Conservation (phyloP, 208 protist genomes). For the Trypanosoma platydactyli region DNA sequence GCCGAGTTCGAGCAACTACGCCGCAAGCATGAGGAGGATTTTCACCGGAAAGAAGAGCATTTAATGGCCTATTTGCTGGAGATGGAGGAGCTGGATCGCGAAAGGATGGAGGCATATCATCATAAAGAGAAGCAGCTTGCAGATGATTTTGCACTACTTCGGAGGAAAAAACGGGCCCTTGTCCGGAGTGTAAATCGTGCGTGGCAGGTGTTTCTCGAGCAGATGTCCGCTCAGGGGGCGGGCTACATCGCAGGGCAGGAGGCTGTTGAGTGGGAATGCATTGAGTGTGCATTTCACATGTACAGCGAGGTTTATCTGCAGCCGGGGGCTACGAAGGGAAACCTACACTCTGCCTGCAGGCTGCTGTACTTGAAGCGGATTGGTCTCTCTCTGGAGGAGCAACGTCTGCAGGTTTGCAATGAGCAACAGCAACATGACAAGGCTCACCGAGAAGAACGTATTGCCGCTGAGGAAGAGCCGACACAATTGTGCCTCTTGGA, state of each 20-base stretch:
- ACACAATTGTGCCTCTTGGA: constrained; percentile 55
- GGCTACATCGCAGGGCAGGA: constrained; percentile 33
- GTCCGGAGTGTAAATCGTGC: constrained; percentile 26
- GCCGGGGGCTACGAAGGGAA: constrained; percentile 8
- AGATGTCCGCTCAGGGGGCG: constrained; percentile 34
- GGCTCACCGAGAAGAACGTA: constrained; percentile 3
- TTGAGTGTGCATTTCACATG: constrained; percentile 26
- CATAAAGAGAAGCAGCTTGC: constrained; percentile 39
- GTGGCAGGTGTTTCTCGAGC: constrained; percentile 35
- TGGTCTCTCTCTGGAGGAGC: constrained; percentile 22
- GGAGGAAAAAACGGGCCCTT: constrained; percentile 16
- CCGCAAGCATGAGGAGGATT: constrained; percentile 27
- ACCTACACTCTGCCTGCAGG: constrained; percentile 23
- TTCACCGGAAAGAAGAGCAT: constrained; percentile 41
- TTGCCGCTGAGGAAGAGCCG: constrained; percentile 49
- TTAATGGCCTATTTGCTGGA: constrained; percentile 54
- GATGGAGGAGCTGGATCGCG: constrained; percentile 50
- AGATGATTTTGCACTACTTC: constrained; percentile 35
- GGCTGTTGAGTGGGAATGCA: constrained; percentile 40
- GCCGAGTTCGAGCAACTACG: constrained; percentile 37
- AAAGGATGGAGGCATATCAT: constrained; percentile 38
- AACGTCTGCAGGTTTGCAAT: constrained; percentile 13
- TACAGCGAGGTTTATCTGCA: constrained; percentile 25
- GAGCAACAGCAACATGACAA: constrained; percentile 8
- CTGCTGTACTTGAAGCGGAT: constrained; percentile 26